Conservation (phyloP, 73 alveolate species). For the Paramecium sexaurelia region DNA sequence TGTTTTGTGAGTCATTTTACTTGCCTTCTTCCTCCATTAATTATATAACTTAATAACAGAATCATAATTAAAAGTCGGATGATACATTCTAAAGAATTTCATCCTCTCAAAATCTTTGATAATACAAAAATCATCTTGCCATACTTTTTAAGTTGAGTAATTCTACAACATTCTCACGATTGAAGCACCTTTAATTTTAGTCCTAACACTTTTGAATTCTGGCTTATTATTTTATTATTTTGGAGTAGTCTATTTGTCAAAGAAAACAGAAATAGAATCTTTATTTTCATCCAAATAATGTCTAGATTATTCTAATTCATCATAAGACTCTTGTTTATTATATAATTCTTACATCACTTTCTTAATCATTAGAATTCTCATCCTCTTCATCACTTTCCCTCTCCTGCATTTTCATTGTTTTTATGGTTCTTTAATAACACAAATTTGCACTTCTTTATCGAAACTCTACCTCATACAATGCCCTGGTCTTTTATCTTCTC, state of each 20-base stretch:
- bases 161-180: background rate
- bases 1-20: background rate
- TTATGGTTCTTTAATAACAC: background rate
- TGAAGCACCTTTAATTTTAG: slow-evolving; percentile 11
- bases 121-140: background rate
- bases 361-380: background rate
- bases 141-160: background rate
- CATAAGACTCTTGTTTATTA: slow-evolving; percentile 43
- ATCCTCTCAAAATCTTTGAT: background rate
- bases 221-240: background rate
- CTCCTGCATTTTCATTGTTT: background rate
- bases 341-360: background rate
- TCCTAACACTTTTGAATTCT: background rate
- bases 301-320: background rate
- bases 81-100: background rate
- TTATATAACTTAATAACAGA: background rate
- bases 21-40: background rate
- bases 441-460: slow-evolving; percentile 2
- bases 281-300: slow-evolving; percentile 42
- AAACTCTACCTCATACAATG: background rate
- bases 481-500: background rate
- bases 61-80: slow-evolving; percentile 29
- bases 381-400: background rate
- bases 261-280: background rate
- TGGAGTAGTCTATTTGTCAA: background rate